Base-by-base conservation (phyloP, 768 basidiomycete genomes). In the Rhodotorula kratochvilovae region DNA sequence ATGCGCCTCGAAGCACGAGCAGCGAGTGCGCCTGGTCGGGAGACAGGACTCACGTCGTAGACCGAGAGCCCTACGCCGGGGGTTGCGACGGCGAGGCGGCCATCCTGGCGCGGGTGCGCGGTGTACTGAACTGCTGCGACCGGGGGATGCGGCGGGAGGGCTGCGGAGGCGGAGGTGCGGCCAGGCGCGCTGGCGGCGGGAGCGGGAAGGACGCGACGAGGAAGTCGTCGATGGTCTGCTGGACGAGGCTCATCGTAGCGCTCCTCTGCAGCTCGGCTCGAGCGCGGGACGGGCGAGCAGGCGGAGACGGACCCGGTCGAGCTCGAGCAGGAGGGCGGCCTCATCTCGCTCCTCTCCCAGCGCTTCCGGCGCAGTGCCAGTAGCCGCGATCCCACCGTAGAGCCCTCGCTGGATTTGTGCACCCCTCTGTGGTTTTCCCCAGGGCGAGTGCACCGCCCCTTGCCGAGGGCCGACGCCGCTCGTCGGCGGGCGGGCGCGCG, bases 151-250 rank as follows among this genome's bases (percentile, higher is more conserved):
- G 21, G 60, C 7, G 58, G 29, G 29, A 54, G 46, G 11, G 42
- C 33, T 33, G 56, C 23, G 33, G 53, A 19, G 27, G 63, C 27
- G 5, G 15, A 15, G 42, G 25, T 45, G 57, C 12, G 23, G 59
- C 21, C 12, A n/a, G n/a, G n/a, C n/a, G n/a, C n/a, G n/a, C n/a
- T n/a, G 65, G 48, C 25, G 48, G 5, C n/a, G 55, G 68, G 12
- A 60, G 25, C 4, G 71, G 56, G 63, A 68, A 72, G 17, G 71
- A 72, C 15, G 71, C 71, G 58, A 72, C 63, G 35, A 67, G 51
- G 58, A 61, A 68, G 50, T 64, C 66, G 62, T 72, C 66, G 35
- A 68, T 50, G 50, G 45, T 33, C 16, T 42, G 54, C n/a, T 63
- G 48, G 63, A 57, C 61, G 19, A 67, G 61, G 53, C 66, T 72